These are phyloP conservation scores for Epichloe amarillans DNA, from an alignment of 2,329 filamentous ascomycete genomes.

Conservation along the genomic window DNA sequence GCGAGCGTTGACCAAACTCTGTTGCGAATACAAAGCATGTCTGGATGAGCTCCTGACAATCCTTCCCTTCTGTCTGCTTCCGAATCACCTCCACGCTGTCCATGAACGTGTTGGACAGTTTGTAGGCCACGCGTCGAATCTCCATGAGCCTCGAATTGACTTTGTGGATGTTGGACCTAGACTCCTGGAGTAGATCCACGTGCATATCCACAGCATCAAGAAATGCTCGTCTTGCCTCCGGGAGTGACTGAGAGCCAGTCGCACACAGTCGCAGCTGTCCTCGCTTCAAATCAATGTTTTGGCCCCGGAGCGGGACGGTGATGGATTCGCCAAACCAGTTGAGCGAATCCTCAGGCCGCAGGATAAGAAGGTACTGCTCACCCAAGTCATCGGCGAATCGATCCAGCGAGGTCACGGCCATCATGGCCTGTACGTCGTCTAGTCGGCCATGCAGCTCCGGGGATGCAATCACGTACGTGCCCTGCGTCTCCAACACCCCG, in stretches of 20 bases:
- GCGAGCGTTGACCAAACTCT: conserved; percentile 89
- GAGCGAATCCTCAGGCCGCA: conserved; percentile 67
- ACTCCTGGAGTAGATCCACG: conserved; percentile 79
- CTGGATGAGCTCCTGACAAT: conserved; percentile 92
- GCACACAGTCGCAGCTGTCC: conserved; percentile 82
- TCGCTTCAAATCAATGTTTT: conserved; percentile 71
- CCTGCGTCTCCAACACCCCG: conserved; percentile 55
- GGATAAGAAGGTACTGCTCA: conserved; percentile 66
- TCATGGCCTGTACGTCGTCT: conserved; percentile 72
- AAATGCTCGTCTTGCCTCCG: conserved; percentile 67
- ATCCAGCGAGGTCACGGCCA: conserved; percentile 53
- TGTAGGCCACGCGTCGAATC: conserved; percentile 91
- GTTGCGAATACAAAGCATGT: conserved; percentile 98
- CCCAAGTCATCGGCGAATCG: conserved; percentile 58
- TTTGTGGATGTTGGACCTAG: conserved; percentile 82
- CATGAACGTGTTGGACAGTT: conserved; percentile 96
- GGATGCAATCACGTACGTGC: conserved; percentile 74
- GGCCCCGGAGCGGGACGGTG: conserved; percentile 57
- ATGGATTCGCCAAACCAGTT: conserved; percentile 73
- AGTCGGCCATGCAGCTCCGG: conserved; percentile 61
- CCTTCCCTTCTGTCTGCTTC: conserved; percentile 67
- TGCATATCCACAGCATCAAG: conserved; percentile 68
- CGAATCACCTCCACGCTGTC: conserved; percentile 92
- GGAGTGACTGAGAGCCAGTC: conserved; percentile 68
- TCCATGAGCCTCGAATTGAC: conserved; percentile 86